Conservation (phyloP, 495 filamentous ascomycete genomes). For the Usnea hakonensis region DNA sequence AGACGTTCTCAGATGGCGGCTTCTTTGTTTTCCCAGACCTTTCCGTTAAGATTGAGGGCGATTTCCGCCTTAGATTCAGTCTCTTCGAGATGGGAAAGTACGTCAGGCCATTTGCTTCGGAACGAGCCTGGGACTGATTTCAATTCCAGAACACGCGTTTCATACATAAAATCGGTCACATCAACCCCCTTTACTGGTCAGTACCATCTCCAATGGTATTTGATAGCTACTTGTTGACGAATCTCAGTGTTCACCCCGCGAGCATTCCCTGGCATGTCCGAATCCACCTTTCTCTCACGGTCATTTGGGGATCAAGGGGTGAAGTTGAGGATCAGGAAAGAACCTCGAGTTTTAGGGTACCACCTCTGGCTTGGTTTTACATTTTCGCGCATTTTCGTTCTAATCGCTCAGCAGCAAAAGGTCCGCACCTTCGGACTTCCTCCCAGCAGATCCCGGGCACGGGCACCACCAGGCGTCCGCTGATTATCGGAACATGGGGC, state of each 20-base stretch:
- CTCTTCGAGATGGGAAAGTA: slow-evolving; percentile 78
- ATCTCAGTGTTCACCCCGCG: slow-evolving; percentile 55
- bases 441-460: not conserved
- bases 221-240: slow-evolving; percentile 14
- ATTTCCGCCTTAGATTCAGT: slow-evolving; percentile 73
- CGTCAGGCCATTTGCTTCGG: slow-evolving; percentile 24
- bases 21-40: slow-evolving; percentile 98
- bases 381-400: not conserved
- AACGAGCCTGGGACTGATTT: slow-evolving; percentile 29
- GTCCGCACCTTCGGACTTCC: slow-evolving; percentile 17
- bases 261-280: slow-evolving; percentile 77
- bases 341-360: slow-evolving; percentile 54
- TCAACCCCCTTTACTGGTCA: slow-evolving; percentile 69
- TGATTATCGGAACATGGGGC: slow-evolving; percentile 13
- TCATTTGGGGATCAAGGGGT: slow-evolving; percentile 96
- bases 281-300: slow-evolving; percentile 85
- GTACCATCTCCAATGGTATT: slow-evolving; percentile 16
- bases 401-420: slow-evolving; percentile 17
- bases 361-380: not conserved
- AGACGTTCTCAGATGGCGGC: slow-evolving; percentile 58
- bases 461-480: slow-evolving; percentile 1
- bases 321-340: slow-evolving; percentile 80
- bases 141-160: slow-evolving; percentile 40
- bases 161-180: slow-evolving; percentile 59
- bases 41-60: slow-evolving; percentile 74